Evolutionary conservation across 345 rosid genomes (phyloP), one percentile per base, ranked within the genome.

Genomic region (Citrus trifoliata): DNA sequence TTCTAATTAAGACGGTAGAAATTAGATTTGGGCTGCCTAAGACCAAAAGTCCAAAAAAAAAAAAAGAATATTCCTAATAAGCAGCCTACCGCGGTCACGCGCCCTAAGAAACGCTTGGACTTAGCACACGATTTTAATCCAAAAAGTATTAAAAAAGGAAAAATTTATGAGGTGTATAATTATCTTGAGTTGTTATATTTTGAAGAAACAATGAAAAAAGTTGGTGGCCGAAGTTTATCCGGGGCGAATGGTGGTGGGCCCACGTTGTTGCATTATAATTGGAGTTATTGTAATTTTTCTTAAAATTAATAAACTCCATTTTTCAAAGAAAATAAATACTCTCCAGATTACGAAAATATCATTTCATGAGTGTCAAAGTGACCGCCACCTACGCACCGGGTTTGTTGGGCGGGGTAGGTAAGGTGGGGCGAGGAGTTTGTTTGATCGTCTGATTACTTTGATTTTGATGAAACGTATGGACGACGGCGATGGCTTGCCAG

Each of bases 151-250:
- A 2, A 24, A 28, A 4, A 18, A 2, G 0, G 8, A 28, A 8
- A 25, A 24, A 0, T 5, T 25, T 25, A 2, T 24, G 12, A 21
- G 56, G 21, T 4, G 21, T 24, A 37, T 61, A 37, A 73, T 37
- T 14, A 24, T 14, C 30, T 61, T 4, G 30, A 27, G 18, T 0
- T 27, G 32, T 18, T 61, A 65, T 10, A 53, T n/a, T 53, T n/a
- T 0, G 53, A 55, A 67, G 65, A 76, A 53, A 24, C 30, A 66
- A 24, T 12, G 18, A 28, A 24, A 73, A 28, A 48, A 70, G 85
- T 82, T 71, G 85, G 82, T 82, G 82, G 77, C 59, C 55, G 75
- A 33, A 55, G 82, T 83, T 83, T 80, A 82, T 53, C 16, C 67
- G 85, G 60, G 32, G 51, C 24, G 22, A 76, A 64, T 71, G 82